Evolutionary conservation across 768 basidiomycete genomes (phyloP).

Genomic region (Dacryopinax primogenitus): DNA sequence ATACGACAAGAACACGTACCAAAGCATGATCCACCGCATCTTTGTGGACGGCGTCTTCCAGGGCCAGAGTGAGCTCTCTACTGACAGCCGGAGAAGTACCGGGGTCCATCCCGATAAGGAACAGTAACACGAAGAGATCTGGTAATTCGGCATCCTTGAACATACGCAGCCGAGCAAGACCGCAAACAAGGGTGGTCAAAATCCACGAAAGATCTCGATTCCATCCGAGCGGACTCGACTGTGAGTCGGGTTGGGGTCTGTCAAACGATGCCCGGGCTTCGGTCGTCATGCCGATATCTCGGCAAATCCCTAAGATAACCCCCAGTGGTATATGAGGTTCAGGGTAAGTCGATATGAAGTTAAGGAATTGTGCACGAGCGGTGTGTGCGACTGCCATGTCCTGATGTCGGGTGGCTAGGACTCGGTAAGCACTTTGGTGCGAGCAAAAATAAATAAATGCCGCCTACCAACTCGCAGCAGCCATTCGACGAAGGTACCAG

Average conservation of each 20-base stretch:
- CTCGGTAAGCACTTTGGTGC: background rate
- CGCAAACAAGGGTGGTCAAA: background rate
- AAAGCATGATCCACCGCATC: background rate
- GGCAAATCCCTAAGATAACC: background rate
- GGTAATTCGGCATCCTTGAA: background rate
- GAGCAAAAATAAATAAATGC: background rate
- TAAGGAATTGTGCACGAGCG: background rate
- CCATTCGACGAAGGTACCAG: background rate
- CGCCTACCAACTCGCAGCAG: background rate
- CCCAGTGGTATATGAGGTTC: background rate
- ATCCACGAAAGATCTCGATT: background rate
- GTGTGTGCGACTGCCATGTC: background rate
- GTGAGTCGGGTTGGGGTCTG: background rate
- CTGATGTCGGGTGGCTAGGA: background rate
- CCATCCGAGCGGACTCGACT: background rate
- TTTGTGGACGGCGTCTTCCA: conserved; percentile 26
- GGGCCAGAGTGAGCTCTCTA: conserved; percentile 35
- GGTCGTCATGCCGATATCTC: background rate
- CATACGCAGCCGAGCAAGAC: background rate
- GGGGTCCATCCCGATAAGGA: conserved; percentile 47
- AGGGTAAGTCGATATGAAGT: background rate
- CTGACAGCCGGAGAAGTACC: conserved; percentile 35
- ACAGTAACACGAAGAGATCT: conserved; percentile 21
- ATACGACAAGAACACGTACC: background rate
- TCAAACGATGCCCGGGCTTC: background rate